Conservation (phyloP, 2,329 filamentous ascomycete species). For the Pseudogymnoascus sp. region DNA sequence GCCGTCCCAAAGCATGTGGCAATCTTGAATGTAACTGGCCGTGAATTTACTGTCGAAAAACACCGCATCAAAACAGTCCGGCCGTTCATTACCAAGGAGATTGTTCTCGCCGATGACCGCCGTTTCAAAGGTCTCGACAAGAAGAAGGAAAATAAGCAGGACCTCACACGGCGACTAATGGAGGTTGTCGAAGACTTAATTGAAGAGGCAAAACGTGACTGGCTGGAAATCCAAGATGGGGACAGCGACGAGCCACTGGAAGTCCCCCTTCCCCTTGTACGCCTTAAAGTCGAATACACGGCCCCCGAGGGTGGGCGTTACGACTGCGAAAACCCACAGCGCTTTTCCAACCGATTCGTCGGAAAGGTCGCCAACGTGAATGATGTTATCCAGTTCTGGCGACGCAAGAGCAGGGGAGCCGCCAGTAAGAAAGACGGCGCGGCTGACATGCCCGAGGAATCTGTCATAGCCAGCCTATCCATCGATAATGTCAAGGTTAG, state of each 20-base stretch:
- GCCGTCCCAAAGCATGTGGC: constrained; percentile 86
- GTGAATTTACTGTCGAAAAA: constrained; percentile 70
- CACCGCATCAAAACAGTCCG: constrained; percentile 81
- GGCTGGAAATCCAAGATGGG: constrained; percentile 68
- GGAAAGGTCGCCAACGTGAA: constrained; percentile 89
- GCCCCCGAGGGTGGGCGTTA: constrained; percentile 78
- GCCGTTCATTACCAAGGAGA: constrained; percentile 81
- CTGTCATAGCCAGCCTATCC: constrained; percentile 51
- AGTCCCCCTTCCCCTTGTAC: constrained; percentile 72
- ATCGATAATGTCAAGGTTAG: constrained; percentile 80
- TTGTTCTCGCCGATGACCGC: constrained; percentile 67
- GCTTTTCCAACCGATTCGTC: constrained; percentile 87
- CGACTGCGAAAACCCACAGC: constrained; percentile 89
- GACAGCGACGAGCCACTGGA: constrained; percentile 48
- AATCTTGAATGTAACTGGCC: constrained; percentile 75
- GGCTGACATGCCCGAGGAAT: constrained; percentile 54
- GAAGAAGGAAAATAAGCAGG: constrained; percentile 73
- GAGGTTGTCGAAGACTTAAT: constrained; percentile 80
- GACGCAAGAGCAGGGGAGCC: constrained; percentile 61
- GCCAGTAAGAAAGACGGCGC: constrained; percentile 41
- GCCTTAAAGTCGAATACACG: constrained; percentile 84
- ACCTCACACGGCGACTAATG: constrained; percentile 71
- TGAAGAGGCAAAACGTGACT: constrained; percentile 70
- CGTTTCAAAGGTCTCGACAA: constrained; percentile 71
- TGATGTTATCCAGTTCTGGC: constrained; percentile 87